Percentiles rank a stretch among this genome's conserved stretches.
Conservation (phyloP, 306 rosid species). For the Quercus engelmannii region DNA sequence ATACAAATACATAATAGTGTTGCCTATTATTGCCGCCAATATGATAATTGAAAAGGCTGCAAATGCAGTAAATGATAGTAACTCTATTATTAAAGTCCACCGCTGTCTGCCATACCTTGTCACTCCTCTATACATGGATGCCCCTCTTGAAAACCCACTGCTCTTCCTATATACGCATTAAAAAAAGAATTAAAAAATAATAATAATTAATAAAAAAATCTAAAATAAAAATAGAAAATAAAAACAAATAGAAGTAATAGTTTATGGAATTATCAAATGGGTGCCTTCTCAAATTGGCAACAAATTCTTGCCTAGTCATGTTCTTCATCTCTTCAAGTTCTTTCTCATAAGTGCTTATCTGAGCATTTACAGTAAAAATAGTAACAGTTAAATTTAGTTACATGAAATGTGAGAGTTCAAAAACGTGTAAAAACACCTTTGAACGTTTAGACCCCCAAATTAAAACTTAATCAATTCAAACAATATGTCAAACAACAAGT, state of each 20-base stretch:
- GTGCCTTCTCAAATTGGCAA: conserved; percentile 93
- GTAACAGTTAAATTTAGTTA: conserved; percentile 7
- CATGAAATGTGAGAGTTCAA: too few relatives aligned
- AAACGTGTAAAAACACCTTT: too few relatives aligned
- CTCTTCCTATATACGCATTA: conserved; percentile 55
- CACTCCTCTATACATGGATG: conserved; percentile 96
- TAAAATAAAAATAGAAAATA: not conserved
- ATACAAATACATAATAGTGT: conserved; percentile 17
- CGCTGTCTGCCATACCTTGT: conserved; percentile 87
- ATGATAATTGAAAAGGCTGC: conserved; percentile 49
- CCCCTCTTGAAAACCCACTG: conserved; percentile 99
- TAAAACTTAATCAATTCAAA: too few relatives aligned
- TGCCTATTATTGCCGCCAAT: conserved; percentile 30
- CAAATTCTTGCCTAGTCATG: conserved; percentile 97
- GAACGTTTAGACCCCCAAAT: too few relatives aligned
- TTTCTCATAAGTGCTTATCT: conserved; percentile 79
- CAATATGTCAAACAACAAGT: too few relatives aligned
- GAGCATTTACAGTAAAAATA: conserved; percentile 27
- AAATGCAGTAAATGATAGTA: conserved; percentile 48
- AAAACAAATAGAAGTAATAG: not conserved
- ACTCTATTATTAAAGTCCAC: conserved; percentile 43
- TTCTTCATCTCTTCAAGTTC: conserved; percentile 94
- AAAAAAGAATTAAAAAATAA: conserved; percentile 4
- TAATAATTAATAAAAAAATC: conserved; percentile 4
- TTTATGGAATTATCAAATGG: conserved; percentile 14